Evolutionary conservation across 345 rosid species (phyloP).

Genomic region (Hibiscus mutabilis): DNA sequence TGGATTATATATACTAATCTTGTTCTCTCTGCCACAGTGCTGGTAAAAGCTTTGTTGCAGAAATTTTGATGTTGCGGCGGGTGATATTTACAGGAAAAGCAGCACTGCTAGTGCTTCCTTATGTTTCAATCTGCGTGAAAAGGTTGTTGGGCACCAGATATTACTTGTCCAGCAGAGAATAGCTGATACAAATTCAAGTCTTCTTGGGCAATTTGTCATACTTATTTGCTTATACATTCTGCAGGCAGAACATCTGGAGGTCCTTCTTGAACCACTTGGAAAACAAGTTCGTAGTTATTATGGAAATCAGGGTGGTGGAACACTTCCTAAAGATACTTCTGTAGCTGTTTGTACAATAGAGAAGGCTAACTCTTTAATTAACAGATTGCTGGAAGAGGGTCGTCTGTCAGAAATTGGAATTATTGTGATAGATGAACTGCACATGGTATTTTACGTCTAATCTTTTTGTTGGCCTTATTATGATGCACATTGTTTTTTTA

Average conservation of each 20-base stretch:
- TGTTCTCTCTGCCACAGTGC: constrained; percentile 48
- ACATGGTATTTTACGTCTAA: constrained; percentile 56
- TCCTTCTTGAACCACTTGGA: constrained; percentile 85
- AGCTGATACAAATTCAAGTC: neutral
- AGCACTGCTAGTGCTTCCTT: constrained; percentile 92
- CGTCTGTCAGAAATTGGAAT: constrained; percentile 93
- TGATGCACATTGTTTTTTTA: neutral
- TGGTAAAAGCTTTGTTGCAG: constrained; percentile 98
- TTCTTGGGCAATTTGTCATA: constrained; percentile 1
- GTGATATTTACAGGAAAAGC: constrained; percentile 74
- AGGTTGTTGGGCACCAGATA: constrained; percentile 36
- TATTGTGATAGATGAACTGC: constrained; percentile 92
- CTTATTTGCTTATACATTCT: constrained; percentile 12
- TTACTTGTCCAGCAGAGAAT: constrained; percentile 10
- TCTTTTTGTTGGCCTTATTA: constrained; percentile 16
- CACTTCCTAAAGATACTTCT: constrained; percentile 91
- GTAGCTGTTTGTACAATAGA: constrained; percentile 99
- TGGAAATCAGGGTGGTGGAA: constrained; percentile 95
- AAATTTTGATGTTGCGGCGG: constrained; percentile 89
- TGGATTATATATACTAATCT: constrained; percentile 15
- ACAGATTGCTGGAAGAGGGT: constrained; percentile 88
- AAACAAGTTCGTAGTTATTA: constrained; percentile 88
- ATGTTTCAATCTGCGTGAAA: constrained; percentile 94
- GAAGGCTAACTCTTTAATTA: constrained; percentile 87
- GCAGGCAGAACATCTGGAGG: constrained; percentile 92